A percentile compares a stretch with the other conserved stretches of the same genome.
These are phyloP conservation scores for Brassica juncea DNA, from an alignment of 345 rosid species.

Conservation along the genomic window DNA sequence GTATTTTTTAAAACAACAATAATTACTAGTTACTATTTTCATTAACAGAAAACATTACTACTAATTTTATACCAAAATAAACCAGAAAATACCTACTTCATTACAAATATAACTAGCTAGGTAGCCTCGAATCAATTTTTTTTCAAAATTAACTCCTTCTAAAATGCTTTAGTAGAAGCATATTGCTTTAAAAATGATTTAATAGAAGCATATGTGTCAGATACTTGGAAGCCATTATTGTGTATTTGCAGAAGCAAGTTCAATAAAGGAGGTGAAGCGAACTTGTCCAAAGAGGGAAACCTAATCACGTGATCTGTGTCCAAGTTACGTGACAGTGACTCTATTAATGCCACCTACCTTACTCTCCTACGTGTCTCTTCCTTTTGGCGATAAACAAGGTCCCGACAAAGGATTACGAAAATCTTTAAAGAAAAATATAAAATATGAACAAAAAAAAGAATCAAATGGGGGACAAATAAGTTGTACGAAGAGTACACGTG, in stretches of 20 bases:
- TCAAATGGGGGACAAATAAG: neutral
- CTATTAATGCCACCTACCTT: slow-evolving; percentile 6
- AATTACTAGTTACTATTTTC: neutral
- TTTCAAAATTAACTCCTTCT: neutral
- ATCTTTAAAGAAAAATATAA: neutral
- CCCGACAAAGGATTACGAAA: slow-evolving; percentile 22
- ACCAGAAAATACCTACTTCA: neutral
- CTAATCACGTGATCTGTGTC: slow-evolving; percentile 39
- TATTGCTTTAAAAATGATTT: neutral
- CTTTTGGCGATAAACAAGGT: neutral
- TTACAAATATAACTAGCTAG: neutral
- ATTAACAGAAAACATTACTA: neutral
- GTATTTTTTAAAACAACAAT: neutral
- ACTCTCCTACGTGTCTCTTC: slow-evolving; percentile 17
- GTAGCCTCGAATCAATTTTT: slow-evolving; percentile 1
- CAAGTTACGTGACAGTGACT: slow-evolving; percentile 25
- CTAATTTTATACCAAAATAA: neutral
- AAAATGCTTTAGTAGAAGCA: neutral
- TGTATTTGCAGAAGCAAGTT: slow-evolving; percentile 18
- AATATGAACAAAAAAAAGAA: neutral
- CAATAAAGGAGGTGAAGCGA: slow-evolving; percentile 22
- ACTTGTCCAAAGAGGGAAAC: slow-evolving; percentile 30
- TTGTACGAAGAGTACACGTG: slow-evolving; percentile 43
- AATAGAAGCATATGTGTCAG: slow-evolving; percentile 22
- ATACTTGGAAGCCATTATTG: slow-evolving; percentile 24